Evolutionary conservation across 1,284 basidiomycete genomes (phyloP), one percentile per base, ranked within the genome.

Genomic region (Rhizoctonia solani): DNA sequence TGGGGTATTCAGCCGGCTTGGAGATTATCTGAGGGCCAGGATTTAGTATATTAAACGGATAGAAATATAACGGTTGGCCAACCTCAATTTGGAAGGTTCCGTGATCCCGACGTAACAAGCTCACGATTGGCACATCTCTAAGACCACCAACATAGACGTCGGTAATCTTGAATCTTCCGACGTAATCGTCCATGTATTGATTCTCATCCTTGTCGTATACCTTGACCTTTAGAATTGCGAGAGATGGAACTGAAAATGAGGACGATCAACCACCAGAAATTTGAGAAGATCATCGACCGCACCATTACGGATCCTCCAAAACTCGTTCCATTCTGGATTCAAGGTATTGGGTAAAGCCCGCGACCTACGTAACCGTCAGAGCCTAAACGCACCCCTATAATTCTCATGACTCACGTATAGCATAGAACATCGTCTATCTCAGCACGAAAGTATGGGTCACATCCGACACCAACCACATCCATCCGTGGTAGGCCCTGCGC

Each of bases 41-140:
- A 14, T 46, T 46, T 19, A 46, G 44, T 21, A 46, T 46, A 19
- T 19, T 9, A 9, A 19, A 6, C 6, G 44, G 14, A 9, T 16
- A 52, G 34, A 34, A 16, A 67, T 25, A 21, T n/a, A 25, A 14
- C 14, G 39, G 4, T 23, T 37, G 4, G 73, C 75, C 42, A 63
- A 88, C 88, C 78, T 88, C 86, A 47, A 90, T 73, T 84, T 84
- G 88, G 69, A 90, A 87, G 3, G 82, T 84, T 0, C 88, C 89
- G 29, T 66, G 68, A 23, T 70, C 58, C 65, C 83, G 77, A 9
- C 77, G 73, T 25, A 80, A 78, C 34, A 82, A 79, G 0, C 82
- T 83, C 41, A 83, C 79, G 47, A 90, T 85, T 68, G 83, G 81
- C 23, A 76, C 77, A 72, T 89, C 89, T 72, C 86, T 87, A 1